phyloP scores from a whole-genome alignment of 176 grass and related monocot genomes.

The Raddia distichophylla region DNA sequence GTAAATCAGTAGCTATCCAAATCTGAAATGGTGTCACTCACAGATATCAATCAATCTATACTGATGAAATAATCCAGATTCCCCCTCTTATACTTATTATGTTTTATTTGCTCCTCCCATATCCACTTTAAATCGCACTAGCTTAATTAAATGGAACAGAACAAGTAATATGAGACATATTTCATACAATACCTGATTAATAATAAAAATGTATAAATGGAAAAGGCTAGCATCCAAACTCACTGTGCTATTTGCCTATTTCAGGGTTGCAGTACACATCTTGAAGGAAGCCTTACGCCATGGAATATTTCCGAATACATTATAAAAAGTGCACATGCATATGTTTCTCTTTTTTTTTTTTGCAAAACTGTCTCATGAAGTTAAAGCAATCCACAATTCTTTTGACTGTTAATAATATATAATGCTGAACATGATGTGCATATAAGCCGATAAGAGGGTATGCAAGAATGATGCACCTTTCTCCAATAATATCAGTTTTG shows the following conservation, averaged over 20 bases:
- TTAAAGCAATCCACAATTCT: neutral
- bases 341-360: neutral
- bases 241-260: neutral
- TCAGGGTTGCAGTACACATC: neutral
- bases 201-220: neutral
- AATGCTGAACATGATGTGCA: neutral
- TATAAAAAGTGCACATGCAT: neutral
- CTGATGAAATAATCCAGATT: neutral
- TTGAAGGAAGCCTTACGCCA: neutral
- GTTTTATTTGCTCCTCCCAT: neutral
- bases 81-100: neutral
- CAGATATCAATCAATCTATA: neutral
- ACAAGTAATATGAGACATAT: neutral
- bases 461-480: neutral
- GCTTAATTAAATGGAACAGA: neutral
- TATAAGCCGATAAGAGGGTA: neutral
- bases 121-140: constrained; percentile 3
- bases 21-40: no score
- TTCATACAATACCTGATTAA: neutral
- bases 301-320: no score
- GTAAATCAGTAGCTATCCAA: no score
- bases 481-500: neutral
- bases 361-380: constrained; percentile 16
- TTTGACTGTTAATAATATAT: neutral
- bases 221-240: neutral